Evolutionary conservation across 768 basidiomycete species (phyloP).

Genomic region (Amanita pallidorosea): DNA sequence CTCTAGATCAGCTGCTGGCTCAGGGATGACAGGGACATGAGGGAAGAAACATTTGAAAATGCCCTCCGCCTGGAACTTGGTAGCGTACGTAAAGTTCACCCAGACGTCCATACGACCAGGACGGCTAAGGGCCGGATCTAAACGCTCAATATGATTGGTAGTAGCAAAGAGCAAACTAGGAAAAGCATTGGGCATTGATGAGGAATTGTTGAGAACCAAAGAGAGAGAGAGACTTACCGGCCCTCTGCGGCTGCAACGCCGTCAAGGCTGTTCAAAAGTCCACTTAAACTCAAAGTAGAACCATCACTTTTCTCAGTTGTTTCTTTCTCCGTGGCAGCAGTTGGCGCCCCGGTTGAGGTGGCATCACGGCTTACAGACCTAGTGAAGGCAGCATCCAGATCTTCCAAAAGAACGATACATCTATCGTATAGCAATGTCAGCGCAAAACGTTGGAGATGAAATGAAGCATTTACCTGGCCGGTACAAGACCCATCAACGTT

Average conservation of each 20-base stretch:
- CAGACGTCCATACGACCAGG: slow-evolving; percentile 91
- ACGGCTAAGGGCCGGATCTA: slow-evolving; percentile 81
- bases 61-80: slow-evolving; percentile 87
- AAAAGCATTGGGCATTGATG: slow-evolving; percentile 10
- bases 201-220: neutral
- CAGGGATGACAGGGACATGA: slow-evolving; percentile 30
- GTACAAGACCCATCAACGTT: slow-evolving; percentile 82
- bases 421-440: slow-evolving; percentile 23
- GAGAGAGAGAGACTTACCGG: slow-evolving; percentile 39
- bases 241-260: slow-evolving; percentile 82
- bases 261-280: slow-evolving; percentile 77
- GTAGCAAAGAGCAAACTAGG: slow-evolving; percentile 77
- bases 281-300: slow-evolving; percentile 77
- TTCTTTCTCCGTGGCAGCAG: slow-evolving; percentile 31
- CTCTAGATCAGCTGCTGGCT: slow-evolving; percentile 7
- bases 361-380: slow-evolving; percentile 77
- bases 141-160: slow-evolving; percentile 87
- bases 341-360: slow-evolving; percentile 66
- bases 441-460: slow-evolving; percentile 6
- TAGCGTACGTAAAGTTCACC: slow-evolving; percentile 86
- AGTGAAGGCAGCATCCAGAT: slow-evolving; percentile 88
- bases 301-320: slow-evolving; percentile 49
- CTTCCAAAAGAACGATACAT: slow-evolving; percentile 89
- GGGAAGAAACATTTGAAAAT: slow-evolving; percentile 96
- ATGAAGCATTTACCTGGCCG: slow-evolving; percentile 53